Evolutionary conservation across 768 basidiomycete species (phyloP).

Genomic region (Trametes villosa): DNA sequence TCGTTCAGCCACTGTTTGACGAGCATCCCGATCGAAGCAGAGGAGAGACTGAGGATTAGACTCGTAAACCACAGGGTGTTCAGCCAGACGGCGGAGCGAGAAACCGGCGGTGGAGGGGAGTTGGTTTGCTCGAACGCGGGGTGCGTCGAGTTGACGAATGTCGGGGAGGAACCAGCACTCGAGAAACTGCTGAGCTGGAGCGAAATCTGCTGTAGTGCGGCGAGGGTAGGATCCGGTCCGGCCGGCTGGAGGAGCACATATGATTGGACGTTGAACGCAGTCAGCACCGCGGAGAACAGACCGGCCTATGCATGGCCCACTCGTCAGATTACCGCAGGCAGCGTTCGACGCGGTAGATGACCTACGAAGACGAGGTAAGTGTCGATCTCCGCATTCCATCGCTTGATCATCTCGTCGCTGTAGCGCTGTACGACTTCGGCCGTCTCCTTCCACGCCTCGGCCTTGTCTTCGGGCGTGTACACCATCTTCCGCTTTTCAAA

Average conservation of each 20-base stretch:
- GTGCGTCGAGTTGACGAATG: constrained; percentile 19
- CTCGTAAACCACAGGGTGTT: no score
- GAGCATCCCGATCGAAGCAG: no score
- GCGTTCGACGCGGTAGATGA: neutral
- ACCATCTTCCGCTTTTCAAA: no score
- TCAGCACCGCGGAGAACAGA: constrained; percentile 31
- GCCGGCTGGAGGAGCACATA: constrained; percentile 25
- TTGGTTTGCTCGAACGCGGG: no score
- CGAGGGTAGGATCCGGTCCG: neutral
- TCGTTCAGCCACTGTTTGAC: no score
- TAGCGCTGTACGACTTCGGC: neutral
- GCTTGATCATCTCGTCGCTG: no score
- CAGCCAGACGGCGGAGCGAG: no score
- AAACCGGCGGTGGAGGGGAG: no score
- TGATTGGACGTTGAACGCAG: constrained; percentile 32
- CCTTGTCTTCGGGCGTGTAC: constrained; percentile 43
- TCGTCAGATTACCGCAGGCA: neutral
- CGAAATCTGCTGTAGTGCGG: constrained; percentile 9
- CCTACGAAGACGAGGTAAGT: no score
- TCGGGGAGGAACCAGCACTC: neutral
- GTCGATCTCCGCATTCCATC: no score
- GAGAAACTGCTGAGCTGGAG: constrained; percentile 15
- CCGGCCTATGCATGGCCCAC: constrained; percentile 27
- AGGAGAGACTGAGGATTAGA: no score
- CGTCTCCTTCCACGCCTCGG: neutral